These are phyloP conservation scores for Tetrapyrgos nigripes DNA, from an alignment of 1,284 basidiomycete species.

Conservation along the genomic window DNA sequence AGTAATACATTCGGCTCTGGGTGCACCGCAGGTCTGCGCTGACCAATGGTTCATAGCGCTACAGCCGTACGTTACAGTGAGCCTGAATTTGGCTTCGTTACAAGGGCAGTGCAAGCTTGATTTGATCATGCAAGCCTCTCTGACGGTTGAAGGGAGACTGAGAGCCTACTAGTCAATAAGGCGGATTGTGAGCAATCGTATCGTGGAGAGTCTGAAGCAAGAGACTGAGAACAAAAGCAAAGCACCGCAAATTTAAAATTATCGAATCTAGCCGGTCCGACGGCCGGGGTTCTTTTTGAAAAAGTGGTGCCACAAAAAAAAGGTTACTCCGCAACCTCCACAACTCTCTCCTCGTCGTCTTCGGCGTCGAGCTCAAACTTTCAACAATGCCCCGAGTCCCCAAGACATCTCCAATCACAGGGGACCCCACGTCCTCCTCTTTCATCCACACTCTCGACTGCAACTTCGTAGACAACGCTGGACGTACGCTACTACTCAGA, in stretches of 20 bases:
- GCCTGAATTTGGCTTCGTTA: no score
- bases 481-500: conserved; percentile 86
- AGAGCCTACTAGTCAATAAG: no score
- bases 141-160: no score
- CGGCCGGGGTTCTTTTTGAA: background rate
- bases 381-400: conserved; percentile 63
- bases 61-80: no score
- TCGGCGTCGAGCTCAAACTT: background rate
- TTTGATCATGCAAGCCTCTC: no score
- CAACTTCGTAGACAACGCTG: conserved; percentile 85
- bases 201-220: no score
- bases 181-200: no score
- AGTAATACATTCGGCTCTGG: no score
- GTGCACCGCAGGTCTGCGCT: no score
- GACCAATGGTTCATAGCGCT: no score
- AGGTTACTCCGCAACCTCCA: background rate
- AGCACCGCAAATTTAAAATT: background rate
- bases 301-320: background rate
- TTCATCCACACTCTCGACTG: conserved; percentile 75
- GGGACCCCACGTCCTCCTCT: conserved; percentile 53
- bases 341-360: background rate
- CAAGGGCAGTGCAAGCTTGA: no score
- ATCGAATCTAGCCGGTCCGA: background rate
- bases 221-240: background rate
- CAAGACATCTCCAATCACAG: conserved; percentile 72